Evolutionary conservation across 208 protist species (phyloP), one percentile per base, ranked within the genome.

Genomic region (Acanthamoeba divionensis): DNA sequence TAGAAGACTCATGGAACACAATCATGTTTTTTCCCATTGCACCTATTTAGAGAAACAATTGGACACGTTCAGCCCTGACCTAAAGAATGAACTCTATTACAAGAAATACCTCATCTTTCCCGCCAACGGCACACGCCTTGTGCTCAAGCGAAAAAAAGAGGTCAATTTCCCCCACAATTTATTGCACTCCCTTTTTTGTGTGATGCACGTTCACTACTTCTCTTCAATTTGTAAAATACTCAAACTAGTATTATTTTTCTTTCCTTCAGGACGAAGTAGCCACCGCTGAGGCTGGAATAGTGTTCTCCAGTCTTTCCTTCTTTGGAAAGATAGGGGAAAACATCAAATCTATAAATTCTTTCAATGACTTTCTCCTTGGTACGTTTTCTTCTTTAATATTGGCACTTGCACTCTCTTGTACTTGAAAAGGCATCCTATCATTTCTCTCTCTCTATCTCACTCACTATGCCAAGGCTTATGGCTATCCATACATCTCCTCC

Each of bases 111-210:
- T 85, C 26, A 85, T 85, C 45, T 85, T 48, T 18, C 75, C 75
- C 13, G 75, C 45, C 54, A 85, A 65, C 31, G 54, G 75, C 54
- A 85, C 75, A 24, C 75, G 75, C 45, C 52, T 85, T n/a, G 75
- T 85, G 12, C 29, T 85, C 13, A 85, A 85, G 31, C 60, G 65
- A 55, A 85, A 85, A 41, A 62, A 65, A 85, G 75, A 80, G 69
- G 69, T 80, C 31, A 15, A 10, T 0, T 10, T 10, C 26, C 26
- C 63, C 26, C 18, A 33, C 26, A 31, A n/a, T n/a, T n/a, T n/a
- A n/a, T n/a, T n/a, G n/a, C n/a, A n/a, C n/a, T n/a, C n/a, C n/a
- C n/a, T n/a, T n/a, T n/a, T n/a, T n/a, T n/a, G n/a, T n/a, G n/a
- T n/a, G n/a, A n/a, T n/a, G n/a, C n/a, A n/a, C n/a, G n/a, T n/a